Conservation (phyloP, 176 grass and related monocot species). For the Aechmea fasciata region DNA sequence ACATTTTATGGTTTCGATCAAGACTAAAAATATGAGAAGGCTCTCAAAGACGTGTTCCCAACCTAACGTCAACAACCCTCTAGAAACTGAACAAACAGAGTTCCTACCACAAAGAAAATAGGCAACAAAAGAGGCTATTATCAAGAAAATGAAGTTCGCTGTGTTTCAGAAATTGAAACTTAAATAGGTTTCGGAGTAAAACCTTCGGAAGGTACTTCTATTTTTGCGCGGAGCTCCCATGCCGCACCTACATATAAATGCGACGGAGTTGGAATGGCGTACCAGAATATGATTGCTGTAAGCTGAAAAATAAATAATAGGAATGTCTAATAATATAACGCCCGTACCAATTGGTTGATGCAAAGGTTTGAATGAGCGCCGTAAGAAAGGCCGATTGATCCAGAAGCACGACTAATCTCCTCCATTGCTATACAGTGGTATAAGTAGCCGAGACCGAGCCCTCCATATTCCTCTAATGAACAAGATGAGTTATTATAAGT, state of each 20-base stretch:
- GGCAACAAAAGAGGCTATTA: background rate
- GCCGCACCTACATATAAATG: constrained; percentile 54
- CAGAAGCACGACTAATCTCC: constrained; percentile 86
- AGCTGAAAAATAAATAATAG: background rate
- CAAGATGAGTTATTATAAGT: background rate
- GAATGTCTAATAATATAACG: constrained; percentile 1
- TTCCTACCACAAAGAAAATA: too few relatives aligned
- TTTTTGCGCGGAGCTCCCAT: constrained; percentile 64
- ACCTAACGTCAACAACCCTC: too few relatives aligned
- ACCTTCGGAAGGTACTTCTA: constrained; percentile 80
- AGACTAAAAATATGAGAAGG: too few relatives aligned
- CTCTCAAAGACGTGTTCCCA: too few relatives aligned
- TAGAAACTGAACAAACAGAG: too few relatives aligned
- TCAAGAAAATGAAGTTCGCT: background rate
- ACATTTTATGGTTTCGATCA: too few relatives aligned
- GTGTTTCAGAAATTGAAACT: background rate
- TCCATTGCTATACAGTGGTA: constrained; percentile 99
- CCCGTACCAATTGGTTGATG: constrained; percentile 79
- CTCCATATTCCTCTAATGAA: constrained; percentile 75
- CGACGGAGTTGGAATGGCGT: background rate
- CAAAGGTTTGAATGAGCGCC: constrained; percentile 90
- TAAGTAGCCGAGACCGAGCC: constrained; percentile 74
- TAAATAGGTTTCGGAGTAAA: constrained; percentile 1
- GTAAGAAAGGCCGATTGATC: constrained; percentile 88
- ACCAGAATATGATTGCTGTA: background rate